Conservation (phyloP, 768 basidiomycete genomes). For the Suillus alpinus region DNA sequence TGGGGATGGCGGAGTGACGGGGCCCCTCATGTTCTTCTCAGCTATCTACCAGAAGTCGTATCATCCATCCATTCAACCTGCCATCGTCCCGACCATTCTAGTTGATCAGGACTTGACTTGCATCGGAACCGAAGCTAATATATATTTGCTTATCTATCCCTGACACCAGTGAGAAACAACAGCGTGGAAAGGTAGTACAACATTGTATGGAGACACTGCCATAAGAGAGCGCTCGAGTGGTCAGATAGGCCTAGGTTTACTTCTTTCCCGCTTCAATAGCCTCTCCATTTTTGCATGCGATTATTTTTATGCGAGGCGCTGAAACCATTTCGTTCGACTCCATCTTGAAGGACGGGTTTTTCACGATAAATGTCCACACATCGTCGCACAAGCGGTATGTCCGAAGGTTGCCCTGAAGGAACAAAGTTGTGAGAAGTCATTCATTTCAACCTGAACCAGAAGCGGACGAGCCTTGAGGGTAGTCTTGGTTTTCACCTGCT, state of each 20-base stretch:
- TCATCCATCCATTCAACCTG: neutral
- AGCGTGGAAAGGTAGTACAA: slow-evolving; percentile 21
- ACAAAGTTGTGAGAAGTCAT: slow-evolving; percentile 9
- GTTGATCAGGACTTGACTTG: neutral
- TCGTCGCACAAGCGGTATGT: slow-evolving; percentile 94
- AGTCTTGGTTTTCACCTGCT: slow-evolving; percentile 93
- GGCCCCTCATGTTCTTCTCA: neutral
- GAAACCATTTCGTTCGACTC: slow-evolving; percentile 80
- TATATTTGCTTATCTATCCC: neutral
- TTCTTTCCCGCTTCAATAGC: slow-evolving; percentile 83
- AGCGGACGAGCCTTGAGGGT: slow-evolving; percentile 69
- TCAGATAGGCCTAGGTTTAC: slow-evolving; percentile 26
- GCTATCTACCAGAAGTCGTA: neutral
- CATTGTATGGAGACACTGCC: slow-evolving; percentile 22
- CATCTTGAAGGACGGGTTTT: slow-evolving; percentile 93
- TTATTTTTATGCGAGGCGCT: slow-evolving; percentile 88
- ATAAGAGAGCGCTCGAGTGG: neutral
- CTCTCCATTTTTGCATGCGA: slow-evolving; percentile 96
- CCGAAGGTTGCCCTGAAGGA: slow-evolving; percentile 73
- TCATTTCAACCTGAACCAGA: neutral
- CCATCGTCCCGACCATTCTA: too few species aligned
- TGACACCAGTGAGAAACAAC: neutral
- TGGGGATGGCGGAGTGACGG: slow-evolving; percentile 2
- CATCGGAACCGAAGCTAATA: neutral
- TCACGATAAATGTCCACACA: slow-evolving; percentile 98